These are phyloP conservation scores for Daldinia eschscholtzii DNA, from an alignment of 2,329 filamentous ascomycete genomes.

Conservation along the genomic window DNA sequence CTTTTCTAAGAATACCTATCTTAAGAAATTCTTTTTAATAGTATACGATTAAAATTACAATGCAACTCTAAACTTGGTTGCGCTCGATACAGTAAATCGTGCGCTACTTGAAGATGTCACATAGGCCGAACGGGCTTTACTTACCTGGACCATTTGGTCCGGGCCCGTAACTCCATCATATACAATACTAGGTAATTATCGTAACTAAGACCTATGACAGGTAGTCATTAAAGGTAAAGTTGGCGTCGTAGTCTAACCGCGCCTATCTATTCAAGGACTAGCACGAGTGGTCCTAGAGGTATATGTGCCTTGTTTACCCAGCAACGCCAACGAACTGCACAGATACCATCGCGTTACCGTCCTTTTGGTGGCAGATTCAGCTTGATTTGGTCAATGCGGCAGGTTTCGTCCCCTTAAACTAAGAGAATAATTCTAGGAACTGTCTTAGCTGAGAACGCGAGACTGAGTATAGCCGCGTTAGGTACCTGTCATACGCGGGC, in stretches of 20 bases:
- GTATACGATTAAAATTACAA: background rate
- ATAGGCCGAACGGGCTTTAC: background rate
- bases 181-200: background rate
- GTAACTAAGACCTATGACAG: background rate
- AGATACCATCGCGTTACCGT: constrained; percentile 33
- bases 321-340: constrained; percentile 34
- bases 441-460: constrained; percentile 39
- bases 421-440: constrained; percentile 60
- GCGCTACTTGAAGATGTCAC: background rate
- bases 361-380: no score
- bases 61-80: background rate
- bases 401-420: constrained; percentile 62
- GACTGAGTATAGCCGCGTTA: constrained; percentile 43
- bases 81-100: background rate
- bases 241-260: background rate
- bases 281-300: background rate
- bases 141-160: background rate
- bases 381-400: constrained; percentile 31
- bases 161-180: background rate
- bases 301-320: constrained; percentile 11
- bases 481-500: constrained; percentile 38
- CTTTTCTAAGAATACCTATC: background rate
- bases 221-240: background rate
- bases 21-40: background rate
- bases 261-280: background rate